Conservation (phyloP, 2,329 filamentous ascomycete genomes). For the Macrophomina tecta region DNA sequence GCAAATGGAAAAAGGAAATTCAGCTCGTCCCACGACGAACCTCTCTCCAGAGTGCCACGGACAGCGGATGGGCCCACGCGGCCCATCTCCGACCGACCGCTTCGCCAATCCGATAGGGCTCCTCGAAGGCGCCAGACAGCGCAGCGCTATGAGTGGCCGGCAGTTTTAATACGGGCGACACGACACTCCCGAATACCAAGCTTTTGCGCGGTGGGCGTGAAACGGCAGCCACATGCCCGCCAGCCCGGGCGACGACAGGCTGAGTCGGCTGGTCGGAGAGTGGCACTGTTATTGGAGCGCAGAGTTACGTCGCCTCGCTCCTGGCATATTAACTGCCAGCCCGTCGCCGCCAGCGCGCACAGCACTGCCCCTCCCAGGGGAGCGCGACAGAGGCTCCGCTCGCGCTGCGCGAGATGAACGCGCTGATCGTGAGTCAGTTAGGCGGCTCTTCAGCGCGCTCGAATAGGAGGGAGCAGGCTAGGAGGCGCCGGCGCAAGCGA, state of each 20-base stretch:
- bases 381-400: not conserved
- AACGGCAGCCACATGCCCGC: conserved; percentile 19
- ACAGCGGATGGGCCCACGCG: not conserved
- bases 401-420: conserved; percentile 12
- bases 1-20: conserved; percentile 19
- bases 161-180: not conserved
- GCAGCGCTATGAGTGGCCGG: conserved; percentile 11
- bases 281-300: conserved; percentile 10
- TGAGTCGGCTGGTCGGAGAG: conserved; percentile 4
- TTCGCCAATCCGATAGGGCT: not conserved
- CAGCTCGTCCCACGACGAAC: not conserved
- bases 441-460: not conserved
- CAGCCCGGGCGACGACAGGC: not conserved
- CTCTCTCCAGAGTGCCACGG: not conserved
- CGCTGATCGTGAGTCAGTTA: conserved; percentile 22
- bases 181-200: conserved; percentile 18
- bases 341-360: conserved; percentile 9
- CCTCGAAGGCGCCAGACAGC: not conserved
- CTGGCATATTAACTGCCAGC: conserved; percentile 21
- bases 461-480: conserved; percentile 15
- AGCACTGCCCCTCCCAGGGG: not conserved
- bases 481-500: conserved; percentile 1
- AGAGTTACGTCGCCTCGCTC: conserved; percentile 21
- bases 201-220: conserved; percentile 17
- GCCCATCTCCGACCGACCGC: not conserved